Base-by-base conservation (phyloP, 2,329 filamentous ascomycete genomes). In the Fusarium verrucosum region DNA sequence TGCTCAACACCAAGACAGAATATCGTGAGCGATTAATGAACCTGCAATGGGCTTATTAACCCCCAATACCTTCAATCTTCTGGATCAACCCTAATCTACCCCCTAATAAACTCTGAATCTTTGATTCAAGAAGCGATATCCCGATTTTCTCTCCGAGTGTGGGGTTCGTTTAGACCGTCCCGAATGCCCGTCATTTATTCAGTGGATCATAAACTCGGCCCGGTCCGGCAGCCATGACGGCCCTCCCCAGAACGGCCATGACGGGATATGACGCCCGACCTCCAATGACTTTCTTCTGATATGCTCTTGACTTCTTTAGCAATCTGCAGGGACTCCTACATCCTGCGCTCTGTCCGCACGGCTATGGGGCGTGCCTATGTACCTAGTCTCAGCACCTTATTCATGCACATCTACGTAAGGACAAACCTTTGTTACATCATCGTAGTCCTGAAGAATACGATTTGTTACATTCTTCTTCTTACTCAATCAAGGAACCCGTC, bases 161-260 rank as follows among this genome's bases (percentile, higher is more conserved):
- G 54, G 58, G 56, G 55, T 56, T 55, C 13, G 44, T 28, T 36
- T 59, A 47, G 51, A 56, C 59, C 53, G 59, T 53, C 20, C 52
- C 46, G 55, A 42, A 46, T 56, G 37, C 57, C 57, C 65, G 47
- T 43, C 40, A 58, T 32, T 62, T 49, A 44, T 49, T 50, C 57
- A 43, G 58, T 69, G 63, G 66, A 33, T 33, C 51, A 30, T 45
- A 8, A 35, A 38, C 53, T 67, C 69, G 69, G 69, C 65, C 65
- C 69, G 69, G 69, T 66, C 69, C 69, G 67, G 58, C 67, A 69
- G 55, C 50, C 53, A 50, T 44, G 42, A 44, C 45, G 44, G 46
- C 42, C 36, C 42, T 51, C 45, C 28, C 35, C 51, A 51, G 60
- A 63, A 17, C 42, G 55, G 35, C 10, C 32, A 58, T 62, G 32